Percentiles rank a stretch among this genome's conserved stretches.
Evolutionary conservation across 2,329 filamentous ascomycete genomes (phyloP).

Genomic region (Fusarium newnesense): DNA sequence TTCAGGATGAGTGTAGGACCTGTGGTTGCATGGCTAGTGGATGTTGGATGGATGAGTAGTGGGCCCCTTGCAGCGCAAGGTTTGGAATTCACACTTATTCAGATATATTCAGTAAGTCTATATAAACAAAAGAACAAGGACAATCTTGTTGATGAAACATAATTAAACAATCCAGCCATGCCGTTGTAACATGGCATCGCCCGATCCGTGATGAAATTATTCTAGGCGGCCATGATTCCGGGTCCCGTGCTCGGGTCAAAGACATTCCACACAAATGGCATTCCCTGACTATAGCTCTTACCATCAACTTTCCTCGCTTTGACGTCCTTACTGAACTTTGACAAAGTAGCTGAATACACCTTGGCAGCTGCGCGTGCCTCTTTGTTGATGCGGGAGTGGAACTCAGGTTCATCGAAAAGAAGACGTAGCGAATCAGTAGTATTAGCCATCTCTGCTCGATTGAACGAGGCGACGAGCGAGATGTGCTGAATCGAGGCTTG

Average conservation of each 20-base stretch:
- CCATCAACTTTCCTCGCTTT: accelerated
- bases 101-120: too few species aligned
- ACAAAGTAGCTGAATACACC: background rate
- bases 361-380: accelerated
- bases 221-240: background rate
- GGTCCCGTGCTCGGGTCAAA: background rate
- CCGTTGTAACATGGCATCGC: too few species aligned
- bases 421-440: background rate
- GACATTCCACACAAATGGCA: background rate
- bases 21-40: background rate
- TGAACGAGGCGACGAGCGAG: accelerated
- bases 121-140: too few species aligned
- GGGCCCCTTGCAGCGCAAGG: too few species aligned
- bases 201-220: background rate
- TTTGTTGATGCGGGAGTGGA: background rate
- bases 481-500: background rate
- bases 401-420: background rate
- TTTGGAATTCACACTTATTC: too few species aligned
- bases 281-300: background rate
- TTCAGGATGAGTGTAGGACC: background rate
- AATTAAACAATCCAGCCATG: too few species aligned
- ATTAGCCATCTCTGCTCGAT: background rate
- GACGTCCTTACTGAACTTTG: accelerated
- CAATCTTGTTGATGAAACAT: too few species aligned
- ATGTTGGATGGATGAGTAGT: background rate